phyloP scores from a whole-genome alignment of 768 basidiomycete genomes.

The Rhizopogon vesiculosus region DNA sequence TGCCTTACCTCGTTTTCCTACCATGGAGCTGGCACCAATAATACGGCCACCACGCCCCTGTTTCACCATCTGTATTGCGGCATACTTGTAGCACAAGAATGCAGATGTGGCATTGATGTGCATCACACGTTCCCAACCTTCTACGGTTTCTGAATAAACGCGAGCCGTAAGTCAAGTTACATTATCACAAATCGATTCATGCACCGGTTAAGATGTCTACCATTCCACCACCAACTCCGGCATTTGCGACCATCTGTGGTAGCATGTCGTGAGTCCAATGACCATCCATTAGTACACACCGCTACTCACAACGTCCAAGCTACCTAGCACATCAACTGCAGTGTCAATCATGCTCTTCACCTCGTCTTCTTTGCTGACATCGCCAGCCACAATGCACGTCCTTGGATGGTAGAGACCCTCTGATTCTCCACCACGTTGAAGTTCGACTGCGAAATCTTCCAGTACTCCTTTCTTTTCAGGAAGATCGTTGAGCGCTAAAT shows the following conservation, averaged over 20 bases:
- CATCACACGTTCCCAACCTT: slow-evolving; percentile 23
- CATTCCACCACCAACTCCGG: slow-evolving; percentile 13
- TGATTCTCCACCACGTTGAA: slow-evolving; percentile 1
- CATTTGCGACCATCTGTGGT: slow-evolving; percentile 23
- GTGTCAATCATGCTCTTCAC: slow-evolving; percentile 36
- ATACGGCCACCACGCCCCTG: slow-evolving; percentile 36
- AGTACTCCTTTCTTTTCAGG: slow-evolving; percentile 15
- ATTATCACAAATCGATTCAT: not conserved
- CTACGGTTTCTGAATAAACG: slow-evolving; percentile 2
- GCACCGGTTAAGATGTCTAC: not conserved
- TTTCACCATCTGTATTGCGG: slow-evolving; percentile 32
- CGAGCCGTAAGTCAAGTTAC: not conserved
- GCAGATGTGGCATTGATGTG: slow-evolving; percentile 27
- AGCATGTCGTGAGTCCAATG: not conserved
- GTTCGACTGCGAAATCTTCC: not conserved
- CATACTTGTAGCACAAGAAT: slow-evolving; percentile 37
- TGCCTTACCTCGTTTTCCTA: slow-evolving; percentile 23
- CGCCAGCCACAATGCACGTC: slow-evolving; percentile 25
- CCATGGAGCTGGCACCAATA: slow-evolving; percentile 29
- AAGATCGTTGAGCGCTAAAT: slow-evolving; percentile 10
- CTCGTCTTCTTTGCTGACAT: slow-evolving; percentile 37
- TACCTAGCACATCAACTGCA: slow-evolving; percentile 29
- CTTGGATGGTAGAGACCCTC: slow-evolving; percentile 1
- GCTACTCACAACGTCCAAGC: slow-evolving; percentile 41
- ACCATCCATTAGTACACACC: not conserved